phyloP scores from a whole-genome alignment of 2,329 filamentous ascomycete species.

The Colletotrichum magnum region DNA sequence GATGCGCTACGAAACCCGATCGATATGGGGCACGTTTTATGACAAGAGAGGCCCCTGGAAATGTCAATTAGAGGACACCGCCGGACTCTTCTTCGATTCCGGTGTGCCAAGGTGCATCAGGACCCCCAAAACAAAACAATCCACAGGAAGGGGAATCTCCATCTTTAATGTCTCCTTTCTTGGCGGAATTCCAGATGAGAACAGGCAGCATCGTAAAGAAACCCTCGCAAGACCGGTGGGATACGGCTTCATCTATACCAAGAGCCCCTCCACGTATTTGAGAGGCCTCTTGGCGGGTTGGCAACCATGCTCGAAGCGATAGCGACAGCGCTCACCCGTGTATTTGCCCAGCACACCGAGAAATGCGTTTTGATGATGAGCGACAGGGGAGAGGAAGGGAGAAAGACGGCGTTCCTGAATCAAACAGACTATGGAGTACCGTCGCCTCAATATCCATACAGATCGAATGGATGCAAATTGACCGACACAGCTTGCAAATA shows the following conservation, averaged over 20 bases:
- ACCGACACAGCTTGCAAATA: too few species aligned
- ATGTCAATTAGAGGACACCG: too few species aligned
- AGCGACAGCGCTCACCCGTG: not conserved
- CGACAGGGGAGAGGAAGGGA: conserved; percentile 13
- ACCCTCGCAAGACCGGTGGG: not conserved
- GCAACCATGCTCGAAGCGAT: not conserved
- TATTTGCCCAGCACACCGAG: conserved; percentile 2
- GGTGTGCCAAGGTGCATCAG: too few species aligned
- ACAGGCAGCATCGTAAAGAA: not conserved
- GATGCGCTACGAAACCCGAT: too few species aligned
- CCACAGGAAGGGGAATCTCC: too few species aligned
- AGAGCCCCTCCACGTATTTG: not conserved
- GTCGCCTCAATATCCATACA: not conserved
- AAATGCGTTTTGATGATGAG: conserved; percentile 27
- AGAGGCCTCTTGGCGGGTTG: not conserved
- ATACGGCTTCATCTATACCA: not conserved
- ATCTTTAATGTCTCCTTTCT: not conserved
- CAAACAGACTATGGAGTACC: too few species aligned
- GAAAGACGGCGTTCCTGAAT: not conserved
- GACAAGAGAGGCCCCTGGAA: too few species aligned
- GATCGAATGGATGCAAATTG: not conserved
- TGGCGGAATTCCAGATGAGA: not conserved
- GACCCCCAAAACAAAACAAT: too few species aligned
- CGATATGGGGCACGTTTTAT: too few species aligned
- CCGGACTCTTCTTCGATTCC: too few species aligned